A percentile compares a stretch with the other conserved stretches of the same genome.
These are phyloP conservation scores for Boletus reticuloceps DNA, from an alignment of 768 basidiomycete species.

Conservation along the genomic window DNA sequence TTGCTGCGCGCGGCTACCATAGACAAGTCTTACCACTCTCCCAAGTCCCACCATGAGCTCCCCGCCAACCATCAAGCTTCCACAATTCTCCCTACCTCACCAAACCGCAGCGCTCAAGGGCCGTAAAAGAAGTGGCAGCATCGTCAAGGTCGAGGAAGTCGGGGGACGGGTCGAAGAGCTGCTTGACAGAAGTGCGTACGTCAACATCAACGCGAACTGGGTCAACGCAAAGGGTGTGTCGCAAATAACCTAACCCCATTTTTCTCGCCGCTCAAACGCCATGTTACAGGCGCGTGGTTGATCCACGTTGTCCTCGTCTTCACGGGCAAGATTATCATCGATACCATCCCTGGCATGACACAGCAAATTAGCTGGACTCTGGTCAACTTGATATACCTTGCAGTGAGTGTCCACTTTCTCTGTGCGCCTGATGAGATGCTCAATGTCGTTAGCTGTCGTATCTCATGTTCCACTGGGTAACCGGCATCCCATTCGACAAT, in stretches of 20 bases:
- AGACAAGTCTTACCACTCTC: too few species aligned
- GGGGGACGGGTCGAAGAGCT: constrained; percentile 71
- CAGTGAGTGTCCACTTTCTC: constrained; percentile 48
- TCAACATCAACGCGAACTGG: constrained; percentile 89
- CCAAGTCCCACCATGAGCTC: constrained; percentile 41
- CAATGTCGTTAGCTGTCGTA: constrained; percentile 70
- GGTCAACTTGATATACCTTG: constrained; percentile 86
- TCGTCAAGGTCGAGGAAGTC: constrained; percentile 85
- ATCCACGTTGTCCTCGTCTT: constrained; percentile 95
- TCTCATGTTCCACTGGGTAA: constrained; percentile 98
- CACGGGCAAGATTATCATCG: constrained; percentile 87
- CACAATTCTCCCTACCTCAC: constrained; percentile 38
- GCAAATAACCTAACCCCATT: constrained; percentile 2
- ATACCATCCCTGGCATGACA: constrained; percentile 91
- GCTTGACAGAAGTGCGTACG: constrained; percentile 76
- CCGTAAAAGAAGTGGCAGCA: constrained; percentile 63
- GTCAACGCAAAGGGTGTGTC: constrained; percentile 83
- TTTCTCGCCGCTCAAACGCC: constrained; percentile 2
- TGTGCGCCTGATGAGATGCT: not conserved
- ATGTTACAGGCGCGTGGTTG: constrained; percentile 86
- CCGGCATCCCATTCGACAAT: constrained; percentile 92
- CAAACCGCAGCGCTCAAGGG: constrained; percentile 36
- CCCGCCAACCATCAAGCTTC: constrained; percentile 54
- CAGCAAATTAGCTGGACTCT: constrained; percentile 95
- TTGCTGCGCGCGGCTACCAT: not conserved